phyloP scores from a whole-genome alignment of 805 yeast genomes.

The Kurtzmaniella fragi region DNA sequence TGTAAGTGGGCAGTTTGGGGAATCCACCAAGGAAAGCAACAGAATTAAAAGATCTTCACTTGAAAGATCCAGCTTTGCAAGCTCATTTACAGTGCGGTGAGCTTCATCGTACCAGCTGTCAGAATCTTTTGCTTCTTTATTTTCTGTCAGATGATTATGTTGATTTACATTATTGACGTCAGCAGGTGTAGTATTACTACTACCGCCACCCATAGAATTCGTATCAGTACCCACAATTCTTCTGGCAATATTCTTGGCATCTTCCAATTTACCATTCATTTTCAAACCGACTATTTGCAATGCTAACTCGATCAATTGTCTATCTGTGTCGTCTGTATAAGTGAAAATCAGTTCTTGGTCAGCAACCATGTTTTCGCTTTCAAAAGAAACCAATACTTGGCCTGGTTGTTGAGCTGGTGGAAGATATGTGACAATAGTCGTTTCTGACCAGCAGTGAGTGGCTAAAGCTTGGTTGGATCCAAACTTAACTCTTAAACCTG shows the following conservation, averaged over 20 bases:
- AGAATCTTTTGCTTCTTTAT: conserved; percentile 11
- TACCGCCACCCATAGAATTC: conserved; percentile 20
- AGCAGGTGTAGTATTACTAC: conserved; percentile 6
- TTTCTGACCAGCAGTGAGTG: conserved; percentile 94
- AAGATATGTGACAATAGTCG: conserved; percentile 87
- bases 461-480: conserved; percentile 77
- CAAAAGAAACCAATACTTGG: conserved; percentile 85
- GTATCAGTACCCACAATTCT: conserved; percentile 71
- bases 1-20: conserved; percentile 57
- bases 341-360: conserved; percentile 68
- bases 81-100: conserved; percentile 43
- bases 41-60: conserved; percentile 47
- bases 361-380: conserved; percentile 34
- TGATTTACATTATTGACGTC: conserved; percentile 4
- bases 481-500: conserved; percentile 78
- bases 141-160: conserved; percentile 2
- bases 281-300: conserved; percentile 94
- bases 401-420: conserved; percentile 92
- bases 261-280: conserved; percentile 94
- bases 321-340: conserved; percentile 90
- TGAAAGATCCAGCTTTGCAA: conserved; percentile 40
- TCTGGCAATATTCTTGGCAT: conserved; percentile 89
- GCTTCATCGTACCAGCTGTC: conserved; percentile 50
- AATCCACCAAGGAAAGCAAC: conserved; percentile 54
- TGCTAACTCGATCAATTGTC: conserved; percentile 91